Evolutionary conservation across 495 filamentous ascomycete genomes (phyloP), one percentile per base, ranked within the genome.

Genomic region (Emericellopsis terricola): DNA sequence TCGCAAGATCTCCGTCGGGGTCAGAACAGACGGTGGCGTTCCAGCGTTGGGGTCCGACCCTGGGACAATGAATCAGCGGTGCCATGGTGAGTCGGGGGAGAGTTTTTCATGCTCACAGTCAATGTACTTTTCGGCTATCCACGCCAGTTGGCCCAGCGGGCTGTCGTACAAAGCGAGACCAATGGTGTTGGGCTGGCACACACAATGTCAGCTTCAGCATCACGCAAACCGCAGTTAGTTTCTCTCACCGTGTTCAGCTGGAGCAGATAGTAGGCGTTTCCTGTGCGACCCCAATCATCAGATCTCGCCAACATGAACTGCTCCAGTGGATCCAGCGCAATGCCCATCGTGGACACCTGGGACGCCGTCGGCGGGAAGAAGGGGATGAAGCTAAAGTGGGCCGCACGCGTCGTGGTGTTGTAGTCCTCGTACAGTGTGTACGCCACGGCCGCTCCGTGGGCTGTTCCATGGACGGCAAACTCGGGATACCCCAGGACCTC

Each of bases 71-170:
- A n/a, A 11, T 26, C 9, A 29, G 11, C 17, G 8, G 29, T 29
- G 20, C 42, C 35, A 37, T 27, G 1, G 33, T n/a, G 17, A 36
- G 34, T 31, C 38, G 43, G 37, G 9, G 19, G 6, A 21, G 7
- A 10, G 14, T 13, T 13, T 4, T 13, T 5, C 11, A 4, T 5
- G 23, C 18, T 33, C 14, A 13, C 49, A 48, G 4, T 37, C 39
- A 19, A 44, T 49, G 10, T 46, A 55, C 36, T 57, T 59, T 35
- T 56, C 53, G 0, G 55, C 48, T 4, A 56, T 37, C 55, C 58
- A 62, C 2, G 38, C 44, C 0, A 59, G 43, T 10, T 52, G 41
- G 0, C 56, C 57, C 3, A 59, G 34, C 0, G 56, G 58, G 15
- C 45, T 55, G 29, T 62, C 58, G 3, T 50, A 44, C 0, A 59